These are phyloP conservation scores for Retiboletus fuscus DNA, from an alignment of 1,284 basidiomycete genomes.

Conservation along the genomic window DNA sequence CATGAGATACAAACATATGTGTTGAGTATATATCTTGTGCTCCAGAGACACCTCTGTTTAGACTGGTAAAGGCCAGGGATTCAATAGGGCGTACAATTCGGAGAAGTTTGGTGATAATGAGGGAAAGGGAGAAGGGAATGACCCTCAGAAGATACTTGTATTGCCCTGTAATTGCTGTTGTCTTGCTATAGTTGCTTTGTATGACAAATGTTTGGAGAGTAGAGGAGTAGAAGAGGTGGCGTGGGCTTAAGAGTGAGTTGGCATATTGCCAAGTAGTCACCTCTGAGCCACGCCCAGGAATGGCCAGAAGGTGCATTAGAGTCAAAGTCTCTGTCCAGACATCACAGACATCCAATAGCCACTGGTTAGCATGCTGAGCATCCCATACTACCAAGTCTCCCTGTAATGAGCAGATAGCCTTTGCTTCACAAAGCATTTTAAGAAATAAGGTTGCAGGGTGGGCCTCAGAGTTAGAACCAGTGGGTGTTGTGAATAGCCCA, in stretches of 20 bases:
- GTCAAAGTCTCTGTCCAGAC: not conserved
- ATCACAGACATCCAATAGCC: not conserved
- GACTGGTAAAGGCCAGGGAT: not conserved
- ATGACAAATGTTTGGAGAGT: not conserved
- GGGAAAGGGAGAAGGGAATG: not conserved
- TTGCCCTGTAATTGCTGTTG: not conserved
- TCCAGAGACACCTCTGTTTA: not conserved
- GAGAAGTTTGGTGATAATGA: not conserved
- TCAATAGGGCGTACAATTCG: not conserved
- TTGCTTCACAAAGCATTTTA: not conserved
- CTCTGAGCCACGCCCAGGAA: not conserved
- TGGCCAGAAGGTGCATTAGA: not conserved
- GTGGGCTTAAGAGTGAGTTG: not conserved
- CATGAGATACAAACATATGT: not conserved
- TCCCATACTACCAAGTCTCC: not conserved
- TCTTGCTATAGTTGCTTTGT: constrained; percentile 1
- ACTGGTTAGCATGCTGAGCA: not conserved
- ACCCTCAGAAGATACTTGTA: not conserved
- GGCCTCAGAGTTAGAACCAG: not conserved
- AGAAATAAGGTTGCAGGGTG: not conserved
- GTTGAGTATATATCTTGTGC: not conserved
- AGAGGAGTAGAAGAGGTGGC: not conserved
- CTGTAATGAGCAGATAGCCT: not conserved
- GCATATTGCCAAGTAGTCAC: not conserved
- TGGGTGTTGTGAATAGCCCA: not conserved